Percentiles rank a stretch among this genome's conserved stretches.
These are phyloP conservation scores for Termitomyces bulborhizus DNA, from an alignment of 768 basidiomycete genomes.

Conservation along the genomic window DNA sequence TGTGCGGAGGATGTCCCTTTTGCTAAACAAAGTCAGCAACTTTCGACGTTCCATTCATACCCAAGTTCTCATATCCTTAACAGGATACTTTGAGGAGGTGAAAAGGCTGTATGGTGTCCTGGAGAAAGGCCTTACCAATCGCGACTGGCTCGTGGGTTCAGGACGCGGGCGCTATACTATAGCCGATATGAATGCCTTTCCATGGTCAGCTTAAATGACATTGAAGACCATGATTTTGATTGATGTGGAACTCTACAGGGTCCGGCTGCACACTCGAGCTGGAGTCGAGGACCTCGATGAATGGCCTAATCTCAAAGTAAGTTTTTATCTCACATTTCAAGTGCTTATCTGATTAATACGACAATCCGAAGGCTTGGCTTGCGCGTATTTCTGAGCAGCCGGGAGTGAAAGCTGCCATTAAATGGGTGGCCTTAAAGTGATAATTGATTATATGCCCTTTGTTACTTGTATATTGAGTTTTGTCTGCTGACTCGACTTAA, in stretches of 20 bases:
- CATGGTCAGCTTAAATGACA: slow-evolving; percentile 41
- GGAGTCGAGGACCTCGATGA: slow-evolving; percentile 19
- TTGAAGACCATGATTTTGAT: not conserved
- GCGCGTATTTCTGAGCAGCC: slow-evolving; percentile 6
- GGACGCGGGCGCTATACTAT: slow-evolving; percentile 62
- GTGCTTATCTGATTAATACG: not conserved
- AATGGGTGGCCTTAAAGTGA: slow-evolving; percentile 3
- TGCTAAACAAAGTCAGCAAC: slow-evolving; percentile 48
- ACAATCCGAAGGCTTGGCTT: slow-evolving; percentile 10
- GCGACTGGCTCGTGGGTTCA: slow-evolving; percentile 78
- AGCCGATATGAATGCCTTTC: slow-evolving; percentile 64
- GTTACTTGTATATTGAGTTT: not conserved
- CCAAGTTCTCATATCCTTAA: not conserved
- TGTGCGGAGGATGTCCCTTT: slow-evolving; percentile 69
- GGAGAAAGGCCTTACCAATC: slow-evolving; percentile 60
- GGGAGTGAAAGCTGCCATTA: slow-evolving; percentile 12
- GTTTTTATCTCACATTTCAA: not conserved
- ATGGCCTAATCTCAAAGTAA: slow-evolving; percentile 18
- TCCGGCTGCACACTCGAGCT: slow-evolving; percentile 38
- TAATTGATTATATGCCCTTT: not conserved
- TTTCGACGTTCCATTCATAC: not conserved
- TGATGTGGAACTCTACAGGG: slow-evolving; percentile 32
- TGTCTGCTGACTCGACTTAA: not conserved
- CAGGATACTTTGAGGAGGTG: slow-evolving; percentile 77
- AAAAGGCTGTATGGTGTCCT: slow-evolving; percentile 78